Conservation (phyloP, 2,329 filamentous ascomycete genomes). For the Pezicula radicicola region DNA sequence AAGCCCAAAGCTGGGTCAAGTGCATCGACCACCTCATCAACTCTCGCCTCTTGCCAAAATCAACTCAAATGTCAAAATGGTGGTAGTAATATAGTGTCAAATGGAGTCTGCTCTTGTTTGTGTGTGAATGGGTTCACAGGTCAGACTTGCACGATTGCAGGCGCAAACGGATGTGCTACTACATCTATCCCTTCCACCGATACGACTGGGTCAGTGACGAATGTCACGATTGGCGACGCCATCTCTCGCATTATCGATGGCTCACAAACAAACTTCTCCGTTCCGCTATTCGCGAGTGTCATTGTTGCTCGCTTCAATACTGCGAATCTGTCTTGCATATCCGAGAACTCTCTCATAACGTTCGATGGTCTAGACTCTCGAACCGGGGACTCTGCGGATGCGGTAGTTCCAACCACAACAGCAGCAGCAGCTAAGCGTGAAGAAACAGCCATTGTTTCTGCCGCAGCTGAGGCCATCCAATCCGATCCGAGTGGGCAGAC, state of each 20-base stretch:
- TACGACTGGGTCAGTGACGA: constrained; percentile 37
- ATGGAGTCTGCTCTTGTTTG: constrained; percentile 75
- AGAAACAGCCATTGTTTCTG: constrained; percentile 7
- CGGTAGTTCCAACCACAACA: constrained; percentile 5
- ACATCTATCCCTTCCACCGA: constrained; percentile 28
- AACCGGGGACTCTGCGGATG: constrained; percentile 10
- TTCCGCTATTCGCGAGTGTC: constrained; percentile 67
- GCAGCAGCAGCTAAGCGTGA: constrained; percentile 1
- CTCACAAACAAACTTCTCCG: constrained; percentile 66
- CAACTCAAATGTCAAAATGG: constrained; percentile 62
- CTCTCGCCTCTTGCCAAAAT: constrained; percentile 22
- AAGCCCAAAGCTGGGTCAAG: constrained; percentile 33
- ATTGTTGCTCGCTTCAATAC: constrained; percentile 76
- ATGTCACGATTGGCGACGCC: constrained; percentile 78
- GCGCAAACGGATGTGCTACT: constrained; percentile 53
- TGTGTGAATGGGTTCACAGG: constrained; percentile 87
- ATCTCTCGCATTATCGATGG: constrained; percentile 71
- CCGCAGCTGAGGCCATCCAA: neutral
- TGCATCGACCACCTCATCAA: constrained; percentile 7
- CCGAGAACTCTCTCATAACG: constrained; percentile 84
- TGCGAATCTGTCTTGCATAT: constrained; percentile 73
- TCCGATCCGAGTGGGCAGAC: neutral
- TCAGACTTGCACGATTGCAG: constrained; percentile 48
- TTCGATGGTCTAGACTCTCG: constrained; percentile 57
- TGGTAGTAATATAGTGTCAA: constrained; percentile 69